Evolutionary conservation across 805 yeast genomes (phyloP).

Genomic region (Candida boleticola): DNA sequence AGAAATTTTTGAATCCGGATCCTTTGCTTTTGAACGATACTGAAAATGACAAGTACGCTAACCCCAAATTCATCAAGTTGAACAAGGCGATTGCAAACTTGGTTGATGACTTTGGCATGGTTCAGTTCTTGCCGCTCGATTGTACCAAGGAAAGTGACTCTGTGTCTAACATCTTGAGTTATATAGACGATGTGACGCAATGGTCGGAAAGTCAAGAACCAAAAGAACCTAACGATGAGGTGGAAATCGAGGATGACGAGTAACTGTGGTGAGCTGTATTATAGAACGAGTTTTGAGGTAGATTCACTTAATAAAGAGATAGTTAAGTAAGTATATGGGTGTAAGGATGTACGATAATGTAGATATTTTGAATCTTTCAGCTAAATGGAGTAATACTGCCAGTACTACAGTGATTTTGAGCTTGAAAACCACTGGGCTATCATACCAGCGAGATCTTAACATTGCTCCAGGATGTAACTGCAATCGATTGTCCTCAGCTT

Average conservation of each 20-base stretch:
- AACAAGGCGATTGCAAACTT: conserved; percentile 83
- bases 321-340: too few species aligned
- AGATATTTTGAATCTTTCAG: too few species aligned
- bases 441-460: too few species aligned
- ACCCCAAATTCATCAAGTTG: conserved; percentile 63
- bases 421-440: too few species aligned
- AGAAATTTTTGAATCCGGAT: conserved; percentile 87
- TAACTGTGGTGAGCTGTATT: too few species aligned
- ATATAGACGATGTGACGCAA: conserved; percentile 95
- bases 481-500: too few species aligned
- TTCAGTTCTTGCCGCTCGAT: conserved; percentile 89
- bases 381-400: too few species aligned
- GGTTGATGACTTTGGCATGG: conserved; percentile 98
- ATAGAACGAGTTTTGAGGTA: background rate
- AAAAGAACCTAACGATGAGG: conserved; percentile 68
- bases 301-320: conserved; percentile 1
- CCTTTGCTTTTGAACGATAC: conserved; percentile 66
- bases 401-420: too few species aligned
- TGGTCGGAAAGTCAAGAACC: conserved; percentile 98
- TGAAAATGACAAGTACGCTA: conserved; percentile 41
- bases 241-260: conserved; percentile 59
- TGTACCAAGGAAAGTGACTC: conserved; percentile 65
- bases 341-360: too few species aligned
- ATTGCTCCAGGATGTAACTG: too few species aligned
- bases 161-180: conserved; percentile 79